Evolutionary conservation across 1,139 yeast species (phyloP).

Genomic region (Candida anutae): DNA sequence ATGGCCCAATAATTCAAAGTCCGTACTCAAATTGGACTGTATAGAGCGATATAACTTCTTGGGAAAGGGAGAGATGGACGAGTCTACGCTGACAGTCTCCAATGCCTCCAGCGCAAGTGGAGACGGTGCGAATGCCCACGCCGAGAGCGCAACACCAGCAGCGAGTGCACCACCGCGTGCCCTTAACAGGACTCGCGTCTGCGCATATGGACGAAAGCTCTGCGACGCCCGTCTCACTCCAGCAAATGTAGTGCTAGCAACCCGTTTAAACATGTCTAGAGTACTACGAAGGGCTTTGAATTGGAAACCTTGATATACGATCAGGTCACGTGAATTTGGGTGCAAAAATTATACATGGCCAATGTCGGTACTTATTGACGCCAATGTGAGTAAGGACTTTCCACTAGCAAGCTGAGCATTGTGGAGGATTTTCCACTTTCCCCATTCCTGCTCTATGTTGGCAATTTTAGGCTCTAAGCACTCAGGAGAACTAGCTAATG

Average conservation of each 20-base stretch:
- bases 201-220: too few species aligned
- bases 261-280: too few species aligned
- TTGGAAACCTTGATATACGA: too few species aligned
- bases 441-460: constrained; percentile 24
- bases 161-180: too few species aligned
- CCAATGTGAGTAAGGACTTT: constrained; percentile 27
- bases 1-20: constrained; percentile 56
- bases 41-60: constrained; percentile 14
- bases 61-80: constrained; percentile 48
- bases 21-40: constrained; percentile 13
- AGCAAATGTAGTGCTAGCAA: too few species aligned
- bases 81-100: constrained; percentile 43
- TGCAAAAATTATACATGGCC: not conserved
- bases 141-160: too few species aligned
- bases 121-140: too few species aligned
- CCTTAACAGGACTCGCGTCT: too few species aligned
- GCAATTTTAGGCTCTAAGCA: constrained; percentile 20
- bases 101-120: too few species aligned
- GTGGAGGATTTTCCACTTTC: constrained; percentile 27
- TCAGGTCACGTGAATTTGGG: too few species aligned
- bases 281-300: too few species aligned
- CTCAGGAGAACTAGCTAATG: constrained; percentile 12
- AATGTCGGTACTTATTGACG: constrained; percentile 18
- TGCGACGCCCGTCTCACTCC: too few species aligned
- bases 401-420: constrained; percentile 53